Evolutionary conservation across 2,329 filamentous ascomycete species (phyloP).

Genomic region (Calonectria pseudoturangicola): DNA sequence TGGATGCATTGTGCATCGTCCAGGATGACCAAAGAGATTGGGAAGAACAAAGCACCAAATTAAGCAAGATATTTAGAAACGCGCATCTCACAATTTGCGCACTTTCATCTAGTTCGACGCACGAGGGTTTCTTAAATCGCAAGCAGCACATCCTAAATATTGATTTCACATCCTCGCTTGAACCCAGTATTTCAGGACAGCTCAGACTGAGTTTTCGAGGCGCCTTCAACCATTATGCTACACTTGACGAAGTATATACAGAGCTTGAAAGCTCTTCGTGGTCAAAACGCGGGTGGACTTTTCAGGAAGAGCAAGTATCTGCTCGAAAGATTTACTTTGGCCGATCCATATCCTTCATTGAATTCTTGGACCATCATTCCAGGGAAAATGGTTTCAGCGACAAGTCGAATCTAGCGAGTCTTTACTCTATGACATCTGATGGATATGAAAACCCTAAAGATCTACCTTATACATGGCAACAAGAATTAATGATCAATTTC

Average conservation of each 20-base stretch:
- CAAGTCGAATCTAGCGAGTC: not conserved
- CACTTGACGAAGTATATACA: constrained; percentile 11
- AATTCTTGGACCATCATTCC: not conserved
- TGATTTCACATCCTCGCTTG: not conserved
- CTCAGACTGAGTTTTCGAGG: constrained; percentile 8
- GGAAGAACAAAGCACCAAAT: not conserved
- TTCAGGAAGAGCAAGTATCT: constrained; percentile 18
- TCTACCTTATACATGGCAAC: not conserved
- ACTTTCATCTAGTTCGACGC: not conserved
- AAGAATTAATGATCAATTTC: constrained; percentile 15
- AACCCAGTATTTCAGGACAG: not conserved
- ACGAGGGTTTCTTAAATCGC: not conserved
- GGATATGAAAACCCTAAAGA: not conserved
- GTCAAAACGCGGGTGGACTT: constrained; percentile 13
- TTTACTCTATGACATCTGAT: not conserved
- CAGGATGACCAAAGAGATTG: not conserved
- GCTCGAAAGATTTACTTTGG: constrained; percentile 15
- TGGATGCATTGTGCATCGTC: not conserved
- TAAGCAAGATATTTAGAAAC: constrained; percentile 4
- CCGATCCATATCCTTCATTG: not conserved
- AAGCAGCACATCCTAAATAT: not conserved
- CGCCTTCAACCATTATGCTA: constrained; percentile 13
- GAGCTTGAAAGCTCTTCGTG: constrained; percentile 4
- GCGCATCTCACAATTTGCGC: constrained; percentile 5
- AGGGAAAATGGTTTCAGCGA: not conserved